Conservation (phyloP, 208 protist species). For the Angomonas deanei region DNA sequence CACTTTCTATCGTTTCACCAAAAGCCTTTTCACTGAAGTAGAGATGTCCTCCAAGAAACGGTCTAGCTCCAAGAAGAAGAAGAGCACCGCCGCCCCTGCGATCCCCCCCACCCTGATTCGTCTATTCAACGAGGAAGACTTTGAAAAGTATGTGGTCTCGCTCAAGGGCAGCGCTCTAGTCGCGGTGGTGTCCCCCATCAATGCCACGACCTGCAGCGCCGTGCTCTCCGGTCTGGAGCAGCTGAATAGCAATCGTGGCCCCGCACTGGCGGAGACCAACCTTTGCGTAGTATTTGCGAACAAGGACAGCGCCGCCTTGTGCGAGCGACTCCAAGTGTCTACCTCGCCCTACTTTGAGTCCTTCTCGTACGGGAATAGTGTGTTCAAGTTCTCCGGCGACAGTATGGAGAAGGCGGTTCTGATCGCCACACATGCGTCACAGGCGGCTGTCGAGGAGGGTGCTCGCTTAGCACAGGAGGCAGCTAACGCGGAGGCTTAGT, state of each 20-base stretch:
- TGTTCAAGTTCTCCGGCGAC: constrained; percentile 50
- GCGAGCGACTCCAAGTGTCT: constrained; percentile 29
- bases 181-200: constrained; percentile 49
- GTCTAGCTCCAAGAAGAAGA: constrained; percentile 16
- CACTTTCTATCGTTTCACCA: neutral
- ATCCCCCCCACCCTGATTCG: constrained; percentile 54
- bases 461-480: constrained; percentile 18
- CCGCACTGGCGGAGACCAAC: constrained; percentile 26
- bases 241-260: constrained; percentile 55
- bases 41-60: neutral
- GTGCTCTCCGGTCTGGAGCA: constrained; percentile 55
- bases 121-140: constrained; percentile 38
- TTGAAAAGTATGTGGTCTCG: constrained; percentile 28
- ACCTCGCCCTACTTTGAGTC: constrained; percentile 43
- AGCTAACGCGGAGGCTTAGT: neutral
- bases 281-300: constrained; percentile 56
- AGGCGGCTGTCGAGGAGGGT: constrained; percentile 22
- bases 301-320: constrained; percentile 33
- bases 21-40: neutral
- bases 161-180: constrained; percentile 43
- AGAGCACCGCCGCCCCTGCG: constrained; percentile 29
- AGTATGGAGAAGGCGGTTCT: constrained; percentile 68
- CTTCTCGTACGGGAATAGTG: constrained; percentile 54
- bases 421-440: constrained; percentile 47
- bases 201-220: constrained; percentile 29